These are phyloP conservation scores for Nakazawaea ernobii DNA, from an alignment of 805 yeast genomes.

Conservation along the genomic window DNA sequence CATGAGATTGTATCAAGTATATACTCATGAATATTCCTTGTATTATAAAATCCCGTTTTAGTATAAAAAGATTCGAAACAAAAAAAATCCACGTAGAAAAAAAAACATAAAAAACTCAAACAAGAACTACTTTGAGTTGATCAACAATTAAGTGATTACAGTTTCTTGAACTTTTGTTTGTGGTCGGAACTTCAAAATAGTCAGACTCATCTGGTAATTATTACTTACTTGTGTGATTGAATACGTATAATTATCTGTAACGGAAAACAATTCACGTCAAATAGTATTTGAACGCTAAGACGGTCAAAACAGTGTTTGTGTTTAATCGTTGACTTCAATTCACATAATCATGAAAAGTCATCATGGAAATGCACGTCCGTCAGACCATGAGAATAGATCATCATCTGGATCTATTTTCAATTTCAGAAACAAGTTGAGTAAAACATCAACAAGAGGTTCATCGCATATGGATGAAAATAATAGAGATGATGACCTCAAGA, in stretches of 20 bases:
- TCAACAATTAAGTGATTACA: background rate
- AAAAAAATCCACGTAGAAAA: background rate
- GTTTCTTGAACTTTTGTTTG: too few relatives aligned
- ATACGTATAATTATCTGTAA: too few relatives aligned
- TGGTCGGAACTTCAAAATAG: too few relatives aligned
- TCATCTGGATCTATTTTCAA: constrained; percentile 9
- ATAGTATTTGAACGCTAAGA: too few relatives aligned
- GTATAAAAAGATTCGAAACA: background rate
- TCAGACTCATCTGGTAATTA: too few relatives aligned
- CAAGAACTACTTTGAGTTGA: background rate
- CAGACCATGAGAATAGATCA: constrained; percentile 5
- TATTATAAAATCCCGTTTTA: background rate
- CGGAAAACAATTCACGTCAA: too few relatives aligned
- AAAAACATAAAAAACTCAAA: background rate
- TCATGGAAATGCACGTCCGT: background rate
- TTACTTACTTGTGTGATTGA: too few relatives aligned
- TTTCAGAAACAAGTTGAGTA: constrained; percentile 10
- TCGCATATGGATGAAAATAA: background rate
- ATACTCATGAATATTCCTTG: background rate
- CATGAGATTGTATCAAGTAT: background rate
- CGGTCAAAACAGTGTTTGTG: background rate
- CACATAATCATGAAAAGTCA: constrained; percentile 1
- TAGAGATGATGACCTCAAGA: background rate
- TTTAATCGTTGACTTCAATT: background rate
- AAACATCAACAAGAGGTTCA: constrained; percentile 7